Conservation (phyloP, 768 basidiomycete species). For the Mycena olivaceomarginata region DNA sequence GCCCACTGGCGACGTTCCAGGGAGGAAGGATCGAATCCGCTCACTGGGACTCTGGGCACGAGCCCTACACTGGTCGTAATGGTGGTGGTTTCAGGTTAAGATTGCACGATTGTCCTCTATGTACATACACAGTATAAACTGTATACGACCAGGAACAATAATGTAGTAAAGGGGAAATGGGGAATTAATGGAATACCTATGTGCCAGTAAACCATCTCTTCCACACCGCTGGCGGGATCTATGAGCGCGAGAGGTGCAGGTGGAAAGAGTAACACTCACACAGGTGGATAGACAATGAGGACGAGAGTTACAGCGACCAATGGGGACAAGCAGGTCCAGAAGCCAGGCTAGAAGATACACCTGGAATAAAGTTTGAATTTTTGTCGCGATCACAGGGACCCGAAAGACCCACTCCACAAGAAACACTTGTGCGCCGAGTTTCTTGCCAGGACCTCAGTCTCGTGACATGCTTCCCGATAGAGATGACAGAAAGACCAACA, state of each 20-base stretch:
- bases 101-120: too few species aligned
- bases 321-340: constrained; percentile 56
- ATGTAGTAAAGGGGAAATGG: too few species aligned
- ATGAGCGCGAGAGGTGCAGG: constrained; percentile 55
- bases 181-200: too few species aligned
- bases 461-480: constrained; percentile 58
- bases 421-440: constrained; percentile 53
- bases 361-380: constrained; percentile 25
- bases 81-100: too few species aligned
- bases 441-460: constrained; percentile 65
- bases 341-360: constrained; percentile 62
- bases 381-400: constrained; percentile 19
- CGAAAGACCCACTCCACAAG: constrained; percentile 46
- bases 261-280: constrained; percentile 58
- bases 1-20: too few species aligned
- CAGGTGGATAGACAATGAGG: constrained; percentile 60
- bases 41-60: too few species aligned
- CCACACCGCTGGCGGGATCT: too few species aligned
- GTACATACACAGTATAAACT: too few species aligned
- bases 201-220: too few species aligned
- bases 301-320: constrained; percentile 54
- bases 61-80: too few species aligned
- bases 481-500: constrained; percentile 50
- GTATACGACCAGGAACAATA: too few species aligned
- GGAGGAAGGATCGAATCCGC: too few species aligned